A percentile compares a stretch with the other conserved stretches of the same genome.
phyloP scores from a whole-genome alignment of 306 rosid species.

The Cucurbita moschata region DNA sequence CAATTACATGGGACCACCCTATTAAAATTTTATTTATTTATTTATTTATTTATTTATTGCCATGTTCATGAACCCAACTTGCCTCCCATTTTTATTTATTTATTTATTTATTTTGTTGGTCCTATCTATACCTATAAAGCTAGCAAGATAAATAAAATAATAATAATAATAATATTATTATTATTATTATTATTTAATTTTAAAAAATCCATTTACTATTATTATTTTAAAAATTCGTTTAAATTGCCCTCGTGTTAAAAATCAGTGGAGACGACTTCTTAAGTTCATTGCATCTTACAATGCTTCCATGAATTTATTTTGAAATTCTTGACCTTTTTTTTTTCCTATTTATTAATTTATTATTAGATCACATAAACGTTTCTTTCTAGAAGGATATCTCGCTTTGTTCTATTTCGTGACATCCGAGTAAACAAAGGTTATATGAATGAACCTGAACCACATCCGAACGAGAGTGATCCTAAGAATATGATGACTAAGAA shows the following conservation, averaged over 20 bases:
- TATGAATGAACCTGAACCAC: no score
- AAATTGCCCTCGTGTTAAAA: conserved; percentile 5
- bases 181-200: no score
- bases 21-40: not conserved
- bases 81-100: not conserved
- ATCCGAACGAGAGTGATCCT: no score
- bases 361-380: not conserved
- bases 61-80: conserved; percentile 3
- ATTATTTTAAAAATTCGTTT: not conserved
- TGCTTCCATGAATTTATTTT: not conserved
- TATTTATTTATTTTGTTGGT: not conserved
- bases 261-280: not conserved
- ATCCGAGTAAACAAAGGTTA: no score
- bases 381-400: not conserved
- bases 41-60: not conserved
- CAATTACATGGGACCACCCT: not conserved
- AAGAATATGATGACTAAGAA: no score
- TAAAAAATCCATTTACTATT: no score
- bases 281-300: conserved; percentile 3
- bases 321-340: not conserved
- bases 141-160: not conserved
- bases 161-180: no score
- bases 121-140: not conserved
- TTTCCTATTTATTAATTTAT: not conserved
- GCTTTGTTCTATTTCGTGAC: no score